Evolutionary conservation across 768 basidiomycete genomes (phyloP).

Genomic region (Collybiopsis luxurians): DNA sequence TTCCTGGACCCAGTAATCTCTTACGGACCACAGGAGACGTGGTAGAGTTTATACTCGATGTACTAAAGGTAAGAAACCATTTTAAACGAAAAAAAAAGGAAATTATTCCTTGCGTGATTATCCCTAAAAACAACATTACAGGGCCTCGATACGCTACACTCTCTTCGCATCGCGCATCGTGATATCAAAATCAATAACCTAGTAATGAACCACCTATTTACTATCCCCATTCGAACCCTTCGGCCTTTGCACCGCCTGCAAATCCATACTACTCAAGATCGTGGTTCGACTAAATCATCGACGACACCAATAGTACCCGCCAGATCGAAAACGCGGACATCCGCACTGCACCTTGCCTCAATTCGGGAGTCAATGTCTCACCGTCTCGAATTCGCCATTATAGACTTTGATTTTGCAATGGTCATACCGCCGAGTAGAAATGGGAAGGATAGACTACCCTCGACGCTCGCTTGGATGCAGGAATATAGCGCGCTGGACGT

Average conservation of each 20-base stretch:
- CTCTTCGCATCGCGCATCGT: constrained; percentile 2
- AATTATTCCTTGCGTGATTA: neutral
- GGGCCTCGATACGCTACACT: constrained; percentile 5
- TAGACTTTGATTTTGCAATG: constrained; percentile 9
- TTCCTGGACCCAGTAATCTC: constrained; percentile 1
- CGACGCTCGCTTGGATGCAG: constrained; percentile 4
- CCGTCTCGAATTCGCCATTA: constrained; percentile 2
- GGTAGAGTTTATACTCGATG: neutral
- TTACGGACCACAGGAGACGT: neutral
- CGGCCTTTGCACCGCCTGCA: neutral
- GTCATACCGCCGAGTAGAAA: neutral
- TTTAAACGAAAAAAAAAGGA: no score
- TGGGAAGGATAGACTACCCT: neutral
- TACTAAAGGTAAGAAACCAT: neutral
- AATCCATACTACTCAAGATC: neutral
- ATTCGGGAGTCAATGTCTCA: neutral
- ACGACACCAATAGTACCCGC: no score
- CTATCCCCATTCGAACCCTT: neutral
- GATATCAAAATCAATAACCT: constrained; percentile 8
- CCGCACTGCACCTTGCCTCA: neutral
- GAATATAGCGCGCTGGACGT: constrained; percentile 11
- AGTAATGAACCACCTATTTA: constrained; percentile 6
- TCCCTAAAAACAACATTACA: neutral
- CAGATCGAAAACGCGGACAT: no score
- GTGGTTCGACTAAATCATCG: no score